Evolutionary conservation across 225 moss, liverwort and hornwort genomes (phyloP).

Genomic region (Sphagnum contortum): DNA sequence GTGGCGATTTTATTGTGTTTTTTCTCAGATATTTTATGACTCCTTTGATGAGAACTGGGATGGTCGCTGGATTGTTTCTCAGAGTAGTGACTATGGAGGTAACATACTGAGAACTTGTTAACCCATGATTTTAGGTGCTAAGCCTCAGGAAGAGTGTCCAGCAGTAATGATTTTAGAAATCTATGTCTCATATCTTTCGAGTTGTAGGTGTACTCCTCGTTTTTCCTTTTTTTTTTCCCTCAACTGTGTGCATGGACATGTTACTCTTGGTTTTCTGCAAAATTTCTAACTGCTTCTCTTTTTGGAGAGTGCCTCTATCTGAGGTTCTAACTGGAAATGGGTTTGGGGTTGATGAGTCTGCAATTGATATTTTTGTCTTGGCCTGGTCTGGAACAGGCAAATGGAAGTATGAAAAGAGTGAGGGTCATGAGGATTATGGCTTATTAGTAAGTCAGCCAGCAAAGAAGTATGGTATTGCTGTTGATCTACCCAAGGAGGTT

Average conservation of each 20-base stretch:
- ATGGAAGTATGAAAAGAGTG: slow-evolving; percentile 85
- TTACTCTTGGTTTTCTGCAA: not conserved
- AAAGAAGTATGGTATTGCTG: slow-evolving; percentile 93
- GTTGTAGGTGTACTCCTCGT: too few relatives aligned
- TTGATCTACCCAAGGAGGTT: slow-evolving; percentile 72
- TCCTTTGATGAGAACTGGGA: slow-evolving; percentile 71
- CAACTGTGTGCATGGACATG: not conserved
- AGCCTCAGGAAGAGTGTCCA: too few relatives aligned
- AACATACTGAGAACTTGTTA: not conserved
- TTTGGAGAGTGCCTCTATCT: not conserved
- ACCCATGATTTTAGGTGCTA: too few relatives aligned
- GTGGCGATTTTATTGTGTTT: not conserved
- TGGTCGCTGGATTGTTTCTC: slow-evolving; percentile 87
- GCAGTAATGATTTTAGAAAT: too few relatives aligned
- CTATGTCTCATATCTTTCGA: too few relatives aligned
- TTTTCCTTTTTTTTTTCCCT: too few relatives aligned
- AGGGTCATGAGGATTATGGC: slow-evolving; percentile 83
- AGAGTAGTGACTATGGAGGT: slow-evolving; percentile 88
- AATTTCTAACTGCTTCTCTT: not conserved
- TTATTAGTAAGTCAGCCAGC: slow-evolving; percentile 86
- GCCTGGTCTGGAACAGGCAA: slow-evolving; percentile 26
- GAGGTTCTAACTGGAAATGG: too few relatives aligned
- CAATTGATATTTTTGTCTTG: not conserved
- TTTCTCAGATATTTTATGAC: slow-evolving; percentile 70
- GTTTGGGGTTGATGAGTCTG: too few relatives aligned